phyloP scores from a whole-genome alignment of 805 yeast genomes.

The Kazachstania psychrophila region DNA sequence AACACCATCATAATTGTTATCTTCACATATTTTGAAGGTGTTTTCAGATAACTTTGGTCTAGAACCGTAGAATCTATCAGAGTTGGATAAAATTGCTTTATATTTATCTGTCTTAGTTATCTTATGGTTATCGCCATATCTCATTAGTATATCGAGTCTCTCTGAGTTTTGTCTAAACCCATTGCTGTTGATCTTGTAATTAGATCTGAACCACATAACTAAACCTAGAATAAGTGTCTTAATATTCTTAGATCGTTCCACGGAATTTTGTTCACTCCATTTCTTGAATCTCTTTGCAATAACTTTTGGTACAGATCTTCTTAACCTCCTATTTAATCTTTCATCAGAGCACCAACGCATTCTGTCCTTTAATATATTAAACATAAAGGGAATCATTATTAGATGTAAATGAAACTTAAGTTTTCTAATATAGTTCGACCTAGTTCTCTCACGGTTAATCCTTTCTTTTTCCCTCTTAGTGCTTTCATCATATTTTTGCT shows the following conservation, averaged over 20 bases:
- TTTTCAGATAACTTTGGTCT: slow-evolving; percentile 8
- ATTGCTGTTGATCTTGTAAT: slow-evolving; percentile 20
- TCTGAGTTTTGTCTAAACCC: slow-evolving; percentile 22
- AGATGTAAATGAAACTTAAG: slow-evolving; percentile 14
- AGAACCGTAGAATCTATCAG: slow-evolving; percentile 14
- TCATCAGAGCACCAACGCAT: slow-evolving; percentile 10
- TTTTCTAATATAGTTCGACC: slow-evolving; percentile 6
- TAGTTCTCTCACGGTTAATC: neutral
- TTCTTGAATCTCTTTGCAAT: slow-evolving; percentile 14
- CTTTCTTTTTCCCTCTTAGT: slow-evolving; percentile 1
- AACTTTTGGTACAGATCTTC: slow-evolving; percentile 20
- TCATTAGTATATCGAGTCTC: slow-evolving; percentile 8
- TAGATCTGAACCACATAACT: slow-evolving; percentile 19
- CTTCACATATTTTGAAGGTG: neutral
- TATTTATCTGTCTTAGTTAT: neutral
- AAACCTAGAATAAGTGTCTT: slow-evolving; percentile 19
- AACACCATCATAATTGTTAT: neutral
- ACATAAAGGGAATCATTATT: slow-evolving; percentile 15
- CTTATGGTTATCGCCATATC: slow-evolving; percentile 1
- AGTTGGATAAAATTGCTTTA: slow-evolving; percentile 7
- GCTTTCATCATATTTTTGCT: neutral
- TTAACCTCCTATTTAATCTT: slow-evolving; percentile 14
- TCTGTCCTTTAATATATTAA: slow-evolving; percentile 10
- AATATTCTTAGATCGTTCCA: slow-evolving; percentile 2
- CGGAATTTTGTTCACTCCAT: slow-evolving; percentile 2